Evolutionary conservation across 345 rosid species (phyloP).

Genomic region (Diplotaxis tenuifolia): DNA sequence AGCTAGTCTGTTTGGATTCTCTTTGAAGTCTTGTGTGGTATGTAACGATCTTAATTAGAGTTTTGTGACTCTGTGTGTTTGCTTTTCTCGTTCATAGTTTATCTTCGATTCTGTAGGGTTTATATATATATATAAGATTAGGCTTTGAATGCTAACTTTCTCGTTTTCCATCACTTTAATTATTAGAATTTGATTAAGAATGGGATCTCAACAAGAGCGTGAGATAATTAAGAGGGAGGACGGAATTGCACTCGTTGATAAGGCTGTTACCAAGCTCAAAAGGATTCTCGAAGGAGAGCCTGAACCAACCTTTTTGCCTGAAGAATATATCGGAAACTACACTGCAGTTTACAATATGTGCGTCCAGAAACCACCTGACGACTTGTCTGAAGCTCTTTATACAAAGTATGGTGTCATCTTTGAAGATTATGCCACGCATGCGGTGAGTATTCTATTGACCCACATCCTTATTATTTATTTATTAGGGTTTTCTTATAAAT

Average conservation of each 20-base stretch:
- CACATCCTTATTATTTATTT: background rate
- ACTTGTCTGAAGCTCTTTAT: slow-evolving; percentile 61
- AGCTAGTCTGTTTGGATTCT: too few species aligned
- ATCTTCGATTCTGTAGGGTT: background rate
- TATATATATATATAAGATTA: background rate
- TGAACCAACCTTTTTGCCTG: slow-evolving; percentile 46
- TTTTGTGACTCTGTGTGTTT: too few species aligned
- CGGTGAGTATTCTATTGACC: slow-evolving; percentile 34
- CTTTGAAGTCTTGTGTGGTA: slow-evolving; percentile 2
- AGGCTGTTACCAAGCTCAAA: slow-evolving; percentile 54
- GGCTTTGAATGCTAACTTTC: background rate
- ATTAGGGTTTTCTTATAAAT: background rate
- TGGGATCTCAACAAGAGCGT: slow-evolving; percentile 30
- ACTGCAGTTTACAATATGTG: slow-evolving; percentile 71
- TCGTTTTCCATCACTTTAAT: background rate
- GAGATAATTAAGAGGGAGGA: slow-evolving; percentile 43
- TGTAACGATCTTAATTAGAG: background rate
- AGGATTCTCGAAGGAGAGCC: slow-evolving; percentile 56
- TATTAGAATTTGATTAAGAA: slow-evolving; percentile 10
- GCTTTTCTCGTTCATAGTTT: background rate
- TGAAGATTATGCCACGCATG: slow-evolving; percentile 44
- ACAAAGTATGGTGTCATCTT: slow-evolving; percentile 49
- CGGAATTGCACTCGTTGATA: slow-evolving; percentile 60
- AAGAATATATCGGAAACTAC: slow-evolving; percentile 56
- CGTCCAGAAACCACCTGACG: slow-evolving; percentile 59